Percentiles rank a stretch among this genome's conserved stretches.
These are phyloP conservation scores for Xylaria curta DNA, from an alignment of 495 filamentous ascomycete genomes.

Conservation along the genomic window DNA sequence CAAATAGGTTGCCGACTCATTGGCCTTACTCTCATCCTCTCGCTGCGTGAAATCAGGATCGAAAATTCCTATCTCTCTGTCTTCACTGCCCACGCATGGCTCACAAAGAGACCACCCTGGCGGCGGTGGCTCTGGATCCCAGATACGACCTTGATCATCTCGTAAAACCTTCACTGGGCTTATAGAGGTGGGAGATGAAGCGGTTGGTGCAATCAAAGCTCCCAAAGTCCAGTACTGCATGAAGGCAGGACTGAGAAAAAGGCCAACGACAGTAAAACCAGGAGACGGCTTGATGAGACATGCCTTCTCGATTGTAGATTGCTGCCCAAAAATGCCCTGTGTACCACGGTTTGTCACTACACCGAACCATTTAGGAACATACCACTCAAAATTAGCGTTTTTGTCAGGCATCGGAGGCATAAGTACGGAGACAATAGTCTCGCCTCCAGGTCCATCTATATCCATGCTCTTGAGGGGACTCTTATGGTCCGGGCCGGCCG, in stretches of 20 bases:
- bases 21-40: background rate
- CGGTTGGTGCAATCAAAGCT: background rate
- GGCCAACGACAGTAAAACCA: background rate
- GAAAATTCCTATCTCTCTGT: background rate
- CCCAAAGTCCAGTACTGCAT: conserved; percentile 13
- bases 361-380: conserved; percentile 9
- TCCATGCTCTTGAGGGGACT: conserved; percentile 11
- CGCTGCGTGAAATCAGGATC: background rate
- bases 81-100: conserved; percentile 6
- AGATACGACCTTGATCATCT: conserved; percentile 13
- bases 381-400: conserved; percentile 1
- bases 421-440: background rate
- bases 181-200: conserved; percentile 1
- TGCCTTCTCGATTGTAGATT: conserved; percentile 1
- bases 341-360: background rate
- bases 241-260: conserved; percentile 10
- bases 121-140: conserved; percentile 3
- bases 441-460: conserved; percentile 13
- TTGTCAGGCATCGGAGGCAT: conserved; percentile 10
- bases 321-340: conserved; percentile 13
- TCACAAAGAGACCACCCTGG: conserved; percentile 3
- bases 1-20: background rate
- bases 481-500: background rate
- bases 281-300: background rate
- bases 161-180: background rate